Evolutionary conservation across 2,329 filamentous ascomycete genomes (phyloP).

Genomic region (Mariannaea elegans): DNA sequence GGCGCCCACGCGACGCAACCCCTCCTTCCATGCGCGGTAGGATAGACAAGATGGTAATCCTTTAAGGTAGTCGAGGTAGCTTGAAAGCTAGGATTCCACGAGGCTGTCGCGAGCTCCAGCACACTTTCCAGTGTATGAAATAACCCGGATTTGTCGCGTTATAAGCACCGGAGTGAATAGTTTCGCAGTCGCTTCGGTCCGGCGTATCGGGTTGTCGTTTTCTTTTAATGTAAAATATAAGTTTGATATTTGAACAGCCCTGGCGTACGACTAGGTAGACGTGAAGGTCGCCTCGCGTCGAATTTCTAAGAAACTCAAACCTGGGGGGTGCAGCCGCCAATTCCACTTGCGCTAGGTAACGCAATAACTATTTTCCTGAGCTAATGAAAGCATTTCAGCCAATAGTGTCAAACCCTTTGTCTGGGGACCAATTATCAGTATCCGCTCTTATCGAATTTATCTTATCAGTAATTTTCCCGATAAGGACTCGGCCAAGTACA

Average conservation of each 20-base stretch:
- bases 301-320: slow-evolving; percentile 51
- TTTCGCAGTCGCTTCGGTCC: slow-evolving; percentile 1
- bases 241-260: slow-evolving; percentile 19
- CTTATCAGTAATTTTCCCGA: too few species aligned
- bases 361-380: slow-evolving; percentile 49
- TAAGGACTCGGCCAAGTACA: too few species aligned
- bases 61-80: slow-evolving; percentile 28
- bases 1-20: slow-evolving; percentile 48
- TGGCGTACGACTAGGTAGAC: slow-evolving; percentile 25
- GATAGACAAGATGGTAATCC: slow-evolving; percentile 30
- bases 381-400: slow-evolving; percentile 18
- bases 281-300: slow-evolving; percentile 45
- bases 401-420: slow-evolving; percentile 10
- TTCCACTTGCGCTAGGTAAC: slow-evolving; percentile 51
- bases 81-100: slow-evolving; percentile 4
- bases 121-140: neutral
- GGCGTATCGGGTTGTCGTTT: slow-evolving; percentile 18
- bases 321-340: slow-evolving; percentile 53
- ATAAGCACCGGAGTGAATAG: too few species aligned
- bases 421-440: neutral
- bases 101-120: slow-evolving; percentile 28
- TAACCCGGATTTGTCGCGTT: too few species aligned
- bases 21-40: slow-evolving; percentile 47
- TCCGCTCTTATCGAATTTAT: neutral
- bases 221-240: neutral